Percentiles rank a stretch among this genome's conserved stretches.
Evolutionary conservation across 2,329 filamentous ascomycete genomes (phyloP).

Genomic region (Bipolaris cookei): DNA sequence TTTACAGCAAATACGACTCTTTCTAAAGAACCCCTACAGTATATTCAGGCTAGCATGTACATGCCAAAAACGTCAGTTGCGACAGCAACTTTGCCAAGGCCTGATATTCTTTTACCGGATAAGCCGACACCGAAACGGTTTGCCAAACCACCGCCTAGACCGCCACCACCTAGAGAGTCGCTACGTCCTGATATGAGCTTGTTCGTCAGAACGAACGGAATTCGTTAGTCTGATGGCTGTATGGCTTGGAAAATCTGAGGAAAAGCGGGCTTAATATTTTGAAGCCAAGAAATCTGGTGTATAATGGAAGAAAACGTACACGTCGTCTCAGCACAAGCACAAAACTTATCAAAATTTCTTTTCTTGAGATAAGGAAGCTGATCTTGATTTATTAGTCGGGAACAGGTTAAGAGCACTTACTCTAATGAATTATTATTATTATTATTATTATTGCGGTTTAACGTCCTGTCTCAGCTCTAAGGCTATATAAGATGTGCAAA

Average conservation of each 20-base stretch:
- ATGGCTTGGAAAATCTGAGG: constrained; percentile 2
- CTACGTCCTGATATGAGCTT: constrained; percentile 32
- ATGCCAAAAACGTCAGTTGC: constrained; percentile 13
- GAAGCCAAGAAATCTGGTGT: neutral
- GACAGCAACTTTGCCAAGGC: constrained; percentile 1
- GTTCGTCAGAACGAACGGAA: constrained; percentile 18
- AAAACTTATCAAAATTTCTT: neutral
- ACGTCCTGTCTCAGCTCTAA: too few species aligned
- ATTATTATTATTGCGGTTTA: too few species aligned
- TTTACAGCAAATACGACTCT: constrained; percentile 13
- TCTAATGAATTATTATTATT: neutral
- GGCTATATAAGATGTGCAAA: too few species aligned
- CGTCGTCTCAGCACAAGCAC: neutral
- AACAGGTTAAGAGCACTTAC: neutral
- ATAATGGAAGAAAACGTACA: neutral
- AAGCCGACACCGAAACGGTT: constrained; percentile 12
- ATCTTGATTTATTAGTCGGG: neutral
- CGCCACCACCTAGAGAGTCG: constrained; percentile 28
- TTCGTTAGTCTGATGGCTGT: constrained; percentile 17
- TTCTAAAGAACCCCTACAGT: constrained; percentile 18
- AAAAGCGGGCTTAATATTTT: neutral
- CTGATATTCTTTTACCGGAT: constrained; percentile 22
- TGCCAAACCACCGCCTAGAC: constrained; percentile 23
- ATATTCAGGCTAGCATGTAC: constrained; percentile 29
- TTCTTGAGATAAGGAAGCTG: neutral